phyloP scores from a whole-genome alignment of 768 basidiomycete genomes.

The Stropharia rugosoannulata region DNA sequence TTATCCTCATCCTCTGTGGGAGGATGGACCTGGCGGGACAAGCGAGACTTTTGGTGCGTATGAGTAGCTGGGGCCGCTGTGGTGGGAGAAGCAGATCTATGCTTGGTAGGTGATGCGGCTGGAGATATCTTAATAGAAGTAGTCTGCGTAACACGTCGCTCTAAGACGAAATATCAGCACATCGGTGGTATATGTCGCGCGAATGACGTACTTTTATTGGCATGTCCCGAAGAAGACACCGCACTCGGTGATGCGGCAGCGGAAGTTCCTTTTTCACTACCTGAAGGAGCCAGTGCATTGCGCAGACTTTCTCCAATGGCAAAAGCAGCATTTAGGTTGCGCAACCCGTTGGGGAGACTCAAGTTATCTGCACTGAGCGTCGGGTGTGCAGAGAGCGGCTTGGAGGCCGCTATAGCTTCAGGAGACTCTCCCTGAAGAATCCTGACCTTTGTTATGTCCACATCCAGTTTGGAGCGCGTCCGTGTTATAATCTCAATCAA shows the following conservation, averaged over 20 bases:
- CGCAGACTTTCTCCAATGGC: conserved; percentile 45
- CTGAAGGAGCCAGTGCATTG: conserved; percentile 33
- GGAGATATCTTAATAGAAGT: conserved; percentile 42
- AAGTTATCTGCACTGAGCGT: conserved; percentile 18
- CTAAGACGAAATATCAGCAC: conserved; percentile 19
- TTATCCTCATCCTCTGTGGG: conserved; percentile 33
- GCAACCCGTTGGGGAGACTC: conserved; percentile 20
- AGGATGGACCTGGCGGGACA: conserved; percentile 45
- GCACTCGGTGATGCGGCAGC: conserved; percentile 20
- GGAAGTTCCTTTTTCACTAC: conserved; percentile 17
- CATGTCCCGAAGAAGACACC: conserved; percentile 24
- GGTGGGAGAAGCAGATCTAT: conserved; percentile 45
- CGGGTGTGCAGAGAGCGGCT: conserved; percentile 15
- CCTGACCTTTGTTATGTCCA: conserved; percentile 46
- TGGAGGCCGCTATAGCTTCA: conserved; percentile 23
- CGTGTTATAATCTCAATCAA: conserved; percentile 48
- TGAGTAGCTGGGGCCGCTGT: conserved; percentile 29
- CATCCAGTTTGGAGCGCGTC: conserved; percentile 48
- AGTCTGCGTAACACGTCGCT: conserved; percentile 37
- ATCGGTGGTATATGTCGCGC: background rate
- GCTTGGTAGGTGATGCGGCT: conserved; percentile 33
- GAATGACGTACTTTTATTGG: conserved; percentile 39
- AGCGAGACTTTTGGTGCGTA: conserved; percentile 40
- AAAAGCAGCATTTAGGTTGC: conserved; percentile 28
- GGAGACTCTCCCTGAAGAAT: conserved; percentile 46